Evolutionary conservation across 768 basidiomycete genomes (phyloP), one percentile per base, ranked within the genome.

Genomic region (Mycena capillaripes): DNA sequence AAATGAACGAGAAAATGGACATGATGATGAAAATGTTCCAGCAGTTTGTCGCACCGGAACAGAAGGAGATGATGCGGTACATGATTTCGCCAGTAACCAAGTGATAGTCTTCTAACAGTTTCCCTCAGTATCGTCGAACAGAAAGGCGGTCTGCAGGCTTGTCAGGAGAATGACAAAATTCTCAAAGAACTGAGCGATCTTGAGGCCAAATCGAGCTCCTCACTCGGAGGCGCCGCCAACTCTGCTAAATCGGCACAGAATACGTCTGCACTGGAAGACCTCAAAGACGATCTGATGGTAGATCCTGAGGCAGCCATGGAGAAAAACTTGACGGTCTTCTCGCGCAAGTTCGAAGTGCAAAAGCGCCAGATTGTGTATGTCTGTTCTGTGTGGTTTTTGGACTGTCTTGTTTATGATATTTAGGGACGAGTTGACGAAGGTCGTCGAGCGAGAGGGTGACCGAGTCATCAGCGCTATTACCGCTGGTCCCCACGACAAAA

Each of bases 301-400:
- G 79, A 81, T 30, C 71, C 74, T 23, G 78, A 81, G 14, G 42
- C 74, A 4, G 77, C 80, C 0, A 69, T 83, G 36, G 63, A 73
- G 58, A 76, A 78, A 23, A 83, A 84, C 66, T 53, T 77, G 57
- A 75, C 71, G 5, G 66, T 78, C 4, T 85, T 85, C 63, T 76
- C 81, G 19, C 77, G 79, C 44, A 84, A 84, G 66, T 81, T 83
- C 60, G 78, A 76, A 46, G 74, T 83, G 46, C 81, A 82, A 52
- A 76, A 81, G 61, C 77, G 77, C 17, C 80, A 80, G 61, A 69
- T 82, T 30, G 67, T 76, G 55, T 78, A 67, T 19, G 74, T 59
- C 8, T 1, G 16, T 29, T 25, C 34, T 40, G 3, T 3, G 34
- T 21, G 25, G 14, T 25, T 21, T 44, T 36, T 44, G 19, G 29